These are phyloP conservation scores for Venturia oleaginea DNA, from an alignment of 2,329 filamentous ascomycete genomes.

Conservation along the genomic window DNA sequence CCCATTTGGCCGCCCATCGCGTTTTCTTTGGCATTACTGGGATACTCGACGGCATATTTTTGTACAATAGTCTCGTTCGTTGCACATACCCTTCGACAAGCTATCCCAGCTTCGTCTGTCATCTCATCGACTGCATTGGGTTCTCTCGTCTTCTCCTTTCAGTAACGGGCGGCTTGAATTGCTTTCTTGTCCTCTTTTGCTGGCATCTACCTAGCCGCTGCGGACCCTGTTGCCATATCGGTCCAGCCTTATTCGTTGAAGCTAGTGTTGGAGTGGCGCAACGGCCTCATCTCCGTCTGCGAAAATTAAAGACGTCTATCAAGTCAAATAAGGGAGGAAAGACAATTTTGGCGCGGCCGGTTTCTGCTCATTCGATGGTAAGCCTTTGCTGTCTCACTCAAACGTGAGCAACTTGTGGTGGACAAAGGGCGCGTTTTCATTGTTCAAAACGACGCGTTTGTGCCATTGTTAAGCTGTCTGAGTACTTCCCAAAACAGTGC, in stretches of 20 bases:
- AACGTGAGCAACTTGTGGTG: neutral
- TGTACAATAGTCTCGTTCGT: conserved; percentile 6
- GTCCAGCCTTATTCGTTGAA: conserved; percentile 4
- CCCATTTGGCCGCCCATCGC: neutral
- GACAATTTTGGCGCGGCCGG: neutral
- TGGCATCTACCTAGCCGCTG: conserved; percentile 5
- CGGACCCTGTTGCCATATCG: neutral
- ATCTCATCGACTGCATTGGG: neutral
- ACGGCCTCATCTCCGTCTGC: conserved; percentile 2
- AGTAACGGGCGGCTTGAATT: conserved; percentile 3
- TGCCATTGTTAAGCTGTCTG: conserved; percentile 1
- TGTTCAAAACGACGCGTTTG: conserved; percentile 3
- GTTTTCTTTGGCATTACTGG: neutral
- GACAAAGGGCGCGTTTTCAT: neutral
- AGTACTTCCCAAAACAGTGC: neutral
- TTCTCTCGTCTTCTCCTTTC: conserved; percentile 7
- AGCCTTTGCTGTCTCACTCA: neutral
- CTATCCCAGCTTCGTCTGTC: neutral
- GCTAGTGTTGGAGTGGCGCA: conserved; percentile 7
- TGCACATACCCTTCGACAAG: neutral
- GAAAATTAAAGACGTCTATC: neutral
- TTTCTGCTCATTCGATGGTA: conserved; percentile 2
- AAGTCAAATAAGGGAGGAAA: neutral
- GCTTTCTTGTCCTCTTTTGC: neutral
- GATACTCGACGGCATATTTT: neutral